Evolutionary conservation across 202 grass and related monocot species (phyloP).

Genomic region (Musa balbisiana): DNA sequence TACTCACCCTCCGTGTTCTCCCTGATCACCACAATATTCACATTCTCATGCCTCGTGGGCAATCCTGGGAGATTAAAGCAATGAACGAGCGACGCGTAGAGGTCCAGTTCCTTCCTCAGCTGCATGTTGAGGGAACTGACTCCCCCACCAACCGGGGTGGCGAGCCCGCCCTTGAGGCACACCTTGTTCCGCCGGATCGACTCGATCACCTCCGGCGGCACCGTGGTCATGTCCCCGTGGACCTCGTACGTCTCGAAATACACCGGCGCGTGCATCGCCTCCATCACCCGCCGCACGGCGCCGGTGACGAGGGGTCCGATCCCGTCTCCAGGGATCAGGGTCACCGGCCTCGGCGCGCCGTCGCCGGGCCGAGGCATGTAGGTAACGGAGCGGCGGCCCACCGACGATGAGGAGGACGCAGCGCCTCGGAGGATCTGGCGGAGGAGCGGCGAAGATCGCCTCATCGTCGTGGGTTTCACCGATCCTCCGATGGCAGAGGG

Average conservation of each 20-base stretch:
- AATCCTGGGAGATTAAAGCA: conserved; percentile 14
- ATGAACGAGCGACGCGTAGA: conserved; percentile 13
- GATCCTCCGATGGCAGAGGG: neutral
- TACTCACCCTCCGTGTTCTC: conserved; percentile 18
- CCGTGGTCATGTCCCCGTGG: conserved; percentile 8
- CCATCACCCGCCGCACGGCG: conserved; percentile 8
- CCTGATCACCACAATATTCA: conserved; percentile 14
- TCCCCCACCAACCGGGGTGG: conserved; percentile 1
- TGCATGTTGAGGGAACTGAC: conserved; percentile 15
- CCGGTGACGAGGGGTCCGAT: conserved; percentile 17
- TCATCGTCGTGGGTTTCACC: neutral
- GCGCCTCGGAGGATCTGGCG: neutral
- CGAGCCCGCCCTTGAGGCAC: conserved; percentile 16
- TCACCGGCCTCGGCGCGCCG: conserved; percentile 6
- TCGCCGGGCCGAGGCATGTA: conserved; percentile 15
- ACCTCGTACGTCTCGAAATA: conserved; percentile 20
- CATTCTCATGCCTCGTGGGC: conserved; percentile 12
- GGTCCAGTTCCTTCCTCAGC: conserved; percentile 16
- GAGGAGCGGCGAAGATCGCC: neutral
- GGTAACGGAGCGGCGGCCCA: neutral
- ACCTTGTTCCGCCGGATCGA: conserved; percentile 15
- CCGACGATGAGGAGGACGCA: neutral
- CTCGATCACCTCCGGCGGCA: conserved; percentile 7
- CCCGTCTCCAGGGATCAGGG: conserved; percentile 15
- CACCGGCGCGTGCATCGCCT: conserved; percentile 15